Percentiles rank a stretch among this genome's conserved stretches.
phyloP scores from a whole-genome alignment of 2,329 filamentous ascomycete genomes.

The Colletotrichum graminicola region DNA sequence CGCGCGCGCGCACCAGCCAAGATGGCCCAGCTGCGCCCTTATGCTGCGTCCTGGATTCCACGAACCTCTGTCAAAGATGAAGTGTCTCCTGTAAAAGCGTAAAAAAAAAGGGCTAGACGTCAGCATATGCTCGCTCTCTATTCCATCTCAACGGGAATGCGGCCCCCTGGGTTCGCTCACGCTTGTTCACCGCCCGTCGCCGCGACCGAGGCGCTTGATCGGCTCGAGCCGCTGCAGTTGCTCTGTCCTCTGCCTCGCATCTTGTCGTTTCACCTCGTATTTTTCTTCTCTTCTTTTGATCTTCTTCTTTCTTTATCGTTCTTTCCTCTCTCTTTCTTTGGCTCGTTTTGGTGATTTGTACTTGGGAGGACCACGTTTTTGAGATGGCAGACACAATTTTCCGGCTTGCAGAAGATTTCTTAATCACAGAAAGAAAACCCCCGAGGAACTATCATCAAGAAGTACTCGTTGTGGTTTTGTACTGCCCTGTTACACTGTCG shows the following conservation, averaged over 20 bases:
- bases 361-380: neutral
- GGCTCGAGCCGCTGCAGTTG: constrained; percentile 34
- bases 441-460: neutral
- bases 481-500: neutral
- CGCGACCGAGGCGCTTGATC: constrained; percentile 20
- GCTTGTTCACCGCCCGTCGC: neutral
- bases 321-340: neutral
- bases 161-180: neutral
- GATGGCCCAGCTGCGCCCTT: no score
- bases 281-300: neutral
- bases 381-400: constrained; percentile 2
- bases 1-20: no score
- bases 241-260: constrained; percentile 38
- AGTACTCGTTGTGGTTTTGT: neutral
- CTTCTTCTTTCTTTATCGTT: no score
- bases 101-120: neutral
- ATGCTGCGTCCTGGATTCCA: neutral
- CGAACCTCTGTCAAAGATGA: constrained; percentile 40
- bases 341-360: neutral
- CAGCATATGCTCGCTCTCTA: constrained; percentile 4
- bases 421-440: neutral
- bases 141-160: neutral
- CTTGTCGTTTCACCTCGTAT: neutral
- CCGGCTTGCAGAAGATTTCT: no score
- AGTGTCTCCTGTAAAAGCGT: constrained; percentile 19